Evolutionary conservation across 306 rosid genomes (phyloP).

Genomic region (Rosa multiflora): DNA sequence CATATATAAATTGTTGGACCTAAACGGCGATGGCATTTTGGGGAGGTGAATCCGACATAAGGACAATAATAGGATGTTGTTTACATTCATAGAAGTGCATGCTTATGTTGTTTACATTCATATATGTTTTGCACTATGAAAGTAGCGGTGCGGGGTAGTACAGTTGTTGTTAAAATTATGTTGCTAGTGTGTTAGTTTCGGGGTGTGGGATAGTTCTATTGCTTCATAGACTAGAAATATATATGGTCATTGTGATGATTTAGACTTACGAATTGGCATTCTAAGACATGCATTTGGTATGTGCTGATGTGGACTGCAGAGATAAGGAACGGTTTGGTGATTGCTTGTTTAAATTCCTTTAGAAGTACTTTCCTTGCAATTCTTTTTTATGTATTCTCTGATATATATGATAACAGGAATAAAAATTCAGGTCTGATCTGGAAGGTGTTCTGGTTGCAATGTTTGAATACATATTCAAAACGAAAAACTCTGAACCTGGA

Average conservation of each 20-base stretch:
- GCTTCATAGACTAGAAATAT: neutral
- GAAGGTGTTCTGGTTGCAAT: slow-evolving; percentile 58
- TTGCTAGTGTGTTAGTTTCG: neutral
- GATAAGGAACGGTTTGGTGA: neutral
- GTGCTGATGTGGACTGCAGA: neutral
- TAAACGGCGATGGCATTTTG: slow-evolving; percentile 42
- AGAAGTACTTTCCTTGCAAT: neutral
- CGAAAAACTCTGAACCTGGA: slow-evolving; percentile 41
- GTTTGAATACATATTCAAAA: slow-evolving; percentile 43
- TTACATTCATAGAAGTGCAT: neutral
- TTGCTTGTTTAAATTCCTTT: neutral
- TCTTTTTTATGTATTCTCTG: slow-evolving; percentile 17
- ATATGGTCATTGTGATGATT: neutral
- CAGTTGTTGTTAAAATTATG: neutral
- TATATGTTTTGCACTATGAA: neutral
- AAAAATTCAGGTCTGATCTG: slow-evolving; percentile 76
- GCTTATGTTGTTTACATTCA: neutral
- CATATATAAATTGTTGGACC: slow-evolving; percentile 60
- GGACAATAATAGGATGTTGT: neutral
- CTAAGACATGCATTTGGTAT: neutral
- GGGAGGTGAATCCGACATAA: slow-evolving; percentile 45
- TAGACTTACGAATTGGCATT: neutral
- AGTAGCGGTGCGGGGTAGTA: neutral
- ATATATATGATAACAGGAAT: slow-evolving; percentile 32
- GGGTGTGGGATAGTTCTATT: neutral